These are phyloP conservation scores for Scorias spongiosa DNA, from an alignment of 2,329 filamentous ascomycete species.

Conservation along the genomic window DNA sequence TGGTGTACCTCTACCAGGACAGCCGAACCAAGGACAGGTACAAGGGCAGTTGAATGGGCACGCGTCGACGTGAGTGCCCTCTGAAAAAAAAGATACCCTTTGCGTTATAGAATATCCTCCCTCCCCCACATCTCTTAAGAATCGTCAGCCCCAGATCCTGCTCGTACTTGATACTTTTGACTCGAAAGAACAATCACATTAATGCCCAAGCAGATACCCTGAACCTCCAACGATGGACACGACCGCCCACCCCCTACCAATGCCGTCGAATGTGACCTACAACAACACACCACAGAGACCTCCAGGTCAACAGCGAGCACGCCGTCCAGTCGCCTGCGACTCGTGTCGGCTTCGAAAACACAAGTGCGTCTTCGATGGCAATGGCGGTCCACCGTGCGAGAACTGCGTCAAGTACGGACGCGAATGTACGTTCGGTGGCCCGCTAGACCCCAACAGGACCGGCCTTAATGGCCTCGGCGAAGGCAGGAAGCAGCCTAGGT, in stretches of 20 bases:
- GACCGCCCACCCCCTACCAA: not conserved
- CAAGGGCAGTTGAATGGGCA: not conserved
- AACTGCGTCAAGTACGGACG: not conserved
- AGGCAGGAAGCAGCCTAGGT: not conserved
- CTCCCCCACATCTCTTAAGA: no score
- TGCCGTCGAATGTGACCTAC: not conserved
- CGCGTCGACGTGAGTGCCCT: not conserved
- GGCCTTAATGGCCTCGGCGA: not conserved
- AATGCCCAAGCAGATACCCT: not conserved
- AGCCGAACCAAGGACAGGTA: not conserved
- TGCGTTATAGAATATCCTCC: not conserved
- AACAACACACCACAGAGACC: not conserved
- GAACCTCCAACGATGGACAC: not conserved
- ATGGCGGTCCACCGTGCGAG: not conserved
- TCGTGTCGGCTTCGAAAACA: not conserved
- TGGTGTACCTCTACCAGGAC: not conserved
- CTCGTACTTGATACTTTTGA: no score
- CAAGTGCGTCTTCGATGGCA: not conserved
- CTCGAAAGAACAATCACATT: no score
- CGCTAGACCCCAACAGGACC: not conserved
- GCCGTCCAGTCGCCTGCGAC: not conserved
- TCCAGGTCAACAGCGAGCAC: not conserved
- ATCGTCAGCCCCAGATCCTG: no score
- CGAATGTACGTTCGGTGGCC: not conserved
- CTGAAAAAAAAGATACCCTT: not conserved